Evolutionary conservation across 2,329 filamentous ascomycete species (phyloP), one percentile per base, ranked within the genome.

Genomic region (Nannizzia gypsea): DNA sequence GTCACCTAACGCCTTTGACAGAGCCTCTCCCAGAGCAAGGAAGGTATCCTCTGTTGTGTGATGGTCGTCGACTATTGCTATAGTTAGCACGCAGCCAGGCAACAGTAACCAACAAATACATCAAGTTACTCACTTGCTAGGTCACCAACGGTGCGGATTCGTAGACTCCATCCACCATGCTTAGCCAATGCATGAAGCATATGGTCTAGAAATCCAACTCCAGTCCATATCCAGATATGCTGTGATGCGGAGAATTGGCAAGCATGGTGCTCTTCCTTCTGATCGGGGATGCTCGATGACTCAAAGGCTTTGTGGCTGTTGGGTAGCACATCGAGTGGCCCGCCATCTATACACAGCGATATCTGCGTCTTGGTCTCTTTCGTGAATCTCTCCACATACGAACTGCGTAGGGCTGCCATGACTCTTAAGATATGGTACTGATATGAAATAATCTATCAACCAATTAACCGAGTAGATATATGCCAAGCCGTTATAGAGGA

Each of bases 291-390:
- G 80, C 75, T 64, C 74, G 77, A 63, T 76, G 78, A 67, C 64
- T 73, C 70, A 67, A 70, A 73, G 63, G 74, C 64, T 63, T 52
- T 44, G 46, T 59, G 44, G 42, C 44, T 52, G 22, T 59, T 20
- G n/a, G 62, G 57, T 6, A 56, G 60, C 11, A 40, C 26, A 52
- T 59, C 57, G 22, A 84, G 74, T 46, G 79, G 80, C 69, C 92
- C 93, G 71, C 93, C 93, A 75, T 99, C 93, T 63, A 99, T 83
- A 76, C 93, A 96, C 67, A 99, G 81, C 42, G 89, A 89, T 64
- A 97, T 81, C 72, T 93, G 86, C 74, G 99, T 95, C 73, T 95
- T 96, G 72, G 93, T 99, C 79, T 99, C 93, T 78, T 97, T 97
- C 70, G 93, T 99, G 75, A 92, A 87, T 72, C 93, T 90, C 65